Percentiles rank a stretch among this genome's conserved stretches.
Conservation (phyloP, 306 rosid species). For the Cicer chorassanicum region DNA sequence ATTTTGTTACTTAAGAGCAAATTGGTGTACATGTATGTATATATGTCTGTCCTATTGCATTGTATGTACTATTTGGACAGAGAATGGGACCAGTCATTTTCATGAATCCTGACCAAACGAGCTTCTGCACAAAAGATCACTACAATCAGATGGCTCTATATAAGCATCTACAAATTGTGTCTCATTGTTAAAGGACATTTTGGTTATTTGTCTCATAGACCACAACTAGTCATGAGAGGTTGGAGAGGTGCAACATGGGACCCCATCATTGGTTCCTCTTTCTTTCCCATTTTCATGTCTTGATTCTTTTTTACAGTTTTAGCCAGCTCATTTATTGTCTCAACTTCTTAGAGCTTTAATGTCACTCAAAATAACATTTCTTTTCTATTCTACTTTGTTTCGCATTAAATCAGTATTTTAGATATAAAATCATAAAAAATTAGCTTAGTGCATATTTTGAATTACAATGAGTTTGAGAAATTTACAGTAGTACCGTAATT, state of each 20-base stretch:
- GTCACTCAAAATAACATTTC: slow-evolving; percentile 1
- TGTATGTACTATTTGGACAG: slow-evolving; percentile 40
- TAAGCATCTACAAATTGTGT: slow-evolving; percentile 58
- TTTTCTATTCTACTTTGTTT: background rate
- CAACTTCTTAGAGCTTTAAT: slow-evolving; percentile 47
- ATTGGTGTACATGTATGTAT: slow-evolving; percentile 47
- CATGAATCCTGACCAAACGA: slow-evolving; percentile 53
- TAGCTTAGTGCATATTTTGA: too few relatives aligned
- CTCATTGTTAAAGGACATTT: slow-evolving; percentile 68
- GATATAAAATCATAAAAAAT: too few relatives aligned
- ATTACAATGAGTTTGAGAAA: too few relatives aligned
- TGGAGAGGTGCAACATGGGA: slow-evolving; percentile 44
- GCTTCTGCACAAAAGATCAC: slow-evolving; percentile 58
- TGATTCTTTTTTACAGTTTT: slow-evolving; percentile 45
- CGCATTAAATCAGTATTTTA: too few relatives aligned
- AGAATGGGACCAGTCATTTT: slow-evolving; percentile 55
- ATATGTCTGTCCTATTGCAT: slow-evolving; percentile 41
- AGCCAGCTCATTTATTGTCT: slow-evolving; percentile 66
- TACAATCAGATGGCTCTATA: slow-evolving; percentile 55
- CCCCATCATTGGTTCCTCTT: slow-evolving; percentile 46
- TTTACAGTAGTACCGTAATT: too few relatives aligned
- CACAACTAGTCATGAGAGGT: slow-evolving; percentile 42
- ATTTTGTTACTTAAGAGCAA: slow-evolving; percentile 46
- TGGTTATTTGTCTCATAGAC: slow-evolving; percentile 54
- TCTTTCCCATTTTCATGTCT: slow-evolving; percentile 53